Conservation (phyloP, 2,329 filamentous ascomycete species). For the Colletotrichum tabaci region DNA sequence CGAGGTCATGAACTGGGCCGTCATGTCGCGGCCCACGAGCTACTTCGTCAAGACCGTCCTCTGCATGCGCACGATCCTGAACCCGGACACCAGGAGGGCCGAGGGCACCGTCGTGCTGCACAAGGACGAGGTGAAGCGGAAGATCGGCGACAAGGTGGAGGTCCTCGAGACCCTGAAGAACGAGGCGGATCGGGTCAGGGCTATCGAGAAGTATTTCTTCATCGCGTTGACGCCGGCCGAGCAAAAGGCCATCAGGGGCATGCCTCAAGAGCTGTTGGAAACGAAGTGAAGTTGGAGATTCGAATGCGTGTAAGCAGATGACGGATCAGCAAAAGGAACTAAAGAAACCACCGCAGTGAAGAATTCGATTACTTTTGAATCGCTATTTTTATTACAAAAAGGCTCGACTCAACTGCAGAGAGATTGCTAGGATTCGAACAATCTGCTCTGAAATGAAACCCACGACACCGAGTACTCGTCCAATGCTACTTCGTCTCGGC, state of each 20-base stretch:
- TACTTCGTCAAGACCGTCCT: slow-evolving; percentile 57
- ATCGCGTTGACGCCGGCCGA: slow-evolving; percentile 64
- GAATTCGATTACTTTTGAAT: no score
- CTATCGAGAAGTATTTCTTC: slow-evolving; percentile 64
- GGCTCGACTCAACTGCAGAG: neutral
- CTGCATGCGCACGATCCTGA: slow-evolving; percentile 51
- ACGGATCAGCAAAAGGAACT: neutral
- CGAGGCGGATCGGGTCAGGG: slow-evolving; percentile 65
- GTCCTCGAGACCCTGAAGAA: slow-evolving; percentile 58
- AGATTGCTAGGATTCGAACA: no score
- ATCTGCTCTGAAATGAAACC: neutral
- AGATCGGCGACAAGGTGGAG: slow-evolving; percentile 55
- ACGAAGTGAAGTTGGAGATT: neutral
- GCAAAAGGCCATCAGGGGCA: slow-evolving; percentile 62
- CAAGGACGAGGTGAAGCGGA: slow-evolving; percentile 61
- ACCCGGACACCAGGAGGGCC: slow-evolving; percentile 38
- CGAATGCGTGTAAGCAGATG: neutral
- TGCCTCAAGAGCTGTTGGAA: slow-evolving; percentile 44
- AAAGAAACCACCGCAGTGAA: neutral
- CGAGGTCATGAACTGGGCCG: slow-evolving; percentile 61
- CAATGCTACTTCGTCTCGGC: neutral
- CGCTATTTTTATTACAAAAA: no score
- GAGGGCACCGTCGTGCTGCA: slow-evolving; percentile 61
- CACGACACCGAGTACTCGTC: no score
- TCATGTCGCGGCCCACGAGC: slow-evolving; percentile 53